phyloP scores from a whole-genome alignment of 2,329 filamentous ascomycete genomes.

The Nigrospora osmanthi region DNA sequence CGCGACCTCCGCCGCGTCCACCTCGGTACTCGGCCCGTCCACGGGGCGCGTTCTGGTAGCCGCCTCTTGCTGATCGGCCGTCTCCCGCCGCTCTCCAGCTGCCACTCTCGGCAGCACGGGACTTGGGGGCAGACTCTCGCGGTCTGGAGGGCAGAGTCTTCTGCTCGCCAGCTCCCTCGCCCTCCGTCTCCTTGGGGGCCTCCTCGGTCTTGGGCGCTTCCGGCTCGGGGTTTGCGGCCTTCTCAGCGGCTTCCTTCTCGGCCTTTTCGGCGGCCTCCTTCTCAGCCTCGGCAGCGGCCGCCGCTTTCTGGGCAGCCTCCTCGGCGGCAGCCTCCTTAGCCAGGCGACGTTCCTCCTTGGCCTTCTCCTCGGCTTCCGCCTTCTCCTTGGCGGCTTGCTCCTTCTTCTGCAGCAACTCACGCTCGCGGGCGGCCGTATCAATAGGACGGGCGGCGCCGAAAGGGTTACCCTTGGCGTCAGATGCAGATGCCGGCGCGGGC shows the following conservation, averaged over 20 bases:
- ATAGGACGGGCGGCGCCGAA: slow-evolving; percentile 93
- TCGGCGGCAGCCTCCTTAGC: slow-evolving; percentile 58
- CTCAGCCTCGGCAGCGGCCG: slow-evolving; percentile 23
- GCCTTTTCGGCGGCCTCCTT: slow-evolving; percentile 15
- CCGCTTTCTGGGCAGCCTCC: slow-evolving; percentile 43
- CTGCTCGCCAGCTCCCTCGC: slow-evolving; percentile 32
- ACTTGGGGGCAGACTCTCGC: slow-evolving; percentile 38
- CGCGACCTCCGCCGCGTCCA: slow-evolving; percentile 33
- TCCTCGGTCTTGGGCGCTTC: slow-evolving; percentile 15
- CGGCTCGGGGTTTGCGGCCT: slow-evolving; percentile 14
- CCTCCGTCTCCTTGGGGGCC: slow-evolving; percentile 10
- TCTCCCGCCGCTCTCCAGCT: slow-evolving; percentile 52
- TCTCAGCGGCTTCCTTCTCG: slow-evolving; percentile 24
- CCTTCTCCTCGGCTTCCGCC: slow-evolving; percentile 80
- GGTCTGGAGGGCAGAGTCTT: slow-evolving; percentile 32
- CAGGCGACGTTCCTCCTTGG: slow-evolving; percentile 62
- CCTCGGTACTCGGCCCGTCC: slow-evolving; percentile 37
- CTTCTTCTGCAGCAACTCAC: slow-evolving; percentile 83
- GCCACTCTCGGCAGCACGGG: slow-evolving; percentile 48
- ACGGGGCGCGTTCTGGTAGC: slow-evolving; percentile 24
- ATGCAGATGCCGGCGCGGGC: slow-evolving; percentile 38
- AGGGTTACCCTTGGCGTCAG: slow-evolving; percentile 71
- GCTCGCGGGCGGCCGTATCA: slow-evolving; percentile 83
- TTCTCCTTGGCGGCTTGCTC: slow-evolving; percentile 68
- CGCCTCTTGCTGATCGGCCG: slow-evolving; percentile 26